These are phyloP conservation scores for Zymoseptoria crescenta DNA, from an alignment of 2,329 filamentous ascomycete species.

Conservation along the genomic window DNA sequence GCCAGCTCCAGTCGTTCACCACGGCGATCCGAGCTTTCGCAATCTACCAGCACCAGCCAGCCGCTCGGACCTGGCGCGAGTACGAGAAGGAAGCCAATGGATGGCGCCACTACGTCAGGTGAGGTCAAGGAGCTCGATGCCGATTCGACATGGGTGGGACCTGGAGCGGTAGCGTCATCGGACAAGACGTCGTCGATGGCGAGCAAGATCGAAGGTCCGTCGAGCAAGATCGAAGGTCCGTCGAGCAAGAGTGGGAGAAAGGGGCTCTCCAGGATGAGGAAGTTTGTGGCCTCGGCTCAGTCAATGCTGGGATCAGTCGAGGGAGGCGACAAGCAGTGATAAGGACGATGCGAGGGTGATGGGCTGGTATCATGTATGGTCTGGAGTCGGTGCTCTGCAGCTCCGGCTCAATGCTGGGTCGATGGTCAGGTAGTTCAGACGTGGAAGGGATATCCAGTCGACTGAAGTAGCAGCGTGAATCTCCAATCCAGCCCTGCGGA, in stretches of 20 bases:
- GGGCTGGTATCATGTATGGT: neutral
- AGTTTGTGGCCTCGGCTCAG: constrained; percentile 21
- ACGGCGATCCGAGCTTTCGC: neutral
- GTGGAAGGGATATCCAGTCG: too few relatives aligned
- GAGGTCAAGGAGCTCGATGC: constrained; percentile 20
- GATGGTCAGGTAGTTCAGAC: too few relatives aligned
- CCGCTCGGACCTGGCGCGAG: neutral
- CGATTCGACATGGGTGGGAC: constrained; percentile 16
- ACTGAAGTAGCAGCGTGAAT: too few relatives aligned
- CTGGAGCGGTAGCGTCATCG: constrained; percentile 1
- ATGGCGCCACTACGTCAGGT: constrained; percentile 2
- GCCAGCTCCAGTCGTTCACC: neutral
- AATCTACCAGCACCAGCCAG: neutral
- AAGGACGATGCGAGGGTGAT: neutral
- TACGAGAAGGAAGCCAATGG: neutral
- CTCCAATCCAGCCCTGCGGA: too few relatives aligned
- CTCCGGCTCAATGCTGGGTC: neutral
- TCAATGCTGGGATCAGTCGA: constrained; percentile 6
- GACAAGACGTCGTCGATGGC: neutral
- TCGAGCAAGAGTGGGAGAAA: constrained; percentile 10
- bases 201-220: neutral
- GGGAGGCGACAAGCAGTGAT: neutral
- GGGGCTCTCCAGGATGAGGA: constrained; percentile 15
- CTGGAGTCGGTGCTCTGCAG: neutral
- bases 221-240: constrained; percentile 3